Conservation (phyloP, 306 rosid species). For the Luffa aegyptiaca region DNA sequence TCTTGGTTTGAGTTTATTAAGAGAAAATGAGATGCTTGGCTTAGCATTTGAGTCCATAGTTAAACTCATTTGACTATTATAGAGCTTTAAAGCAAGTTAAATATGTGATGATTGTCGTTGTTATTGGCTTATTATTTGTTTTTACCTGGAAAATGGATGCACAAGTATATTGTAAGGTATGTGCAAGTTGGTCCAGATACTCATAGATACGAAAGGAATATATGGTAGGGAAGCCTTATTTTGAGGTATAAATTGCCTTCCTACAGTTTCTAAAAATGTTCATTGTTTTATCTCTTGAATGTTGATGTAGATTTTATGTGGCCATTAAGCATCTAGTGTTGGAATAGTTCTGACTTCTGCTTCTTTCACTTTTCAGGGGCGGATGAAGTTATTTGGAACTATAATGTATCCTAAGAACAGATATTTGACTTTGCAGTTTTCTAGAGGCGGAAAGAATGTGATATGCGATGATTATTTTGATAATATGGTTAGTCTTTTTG, state of each 20-base stretch:
- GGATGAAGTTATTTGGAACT: conserved; percentile 86
- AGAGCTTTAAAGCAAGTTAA: background rate
- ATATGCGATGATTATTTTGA: conserved; percentile 86
- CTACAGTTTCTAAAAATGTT: background rate
- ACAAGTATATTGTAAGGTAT: background rate
- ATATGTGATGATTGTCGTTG: background rate
- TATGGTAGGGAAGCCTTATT: background rate
- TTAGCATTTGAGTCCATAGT: background rate
- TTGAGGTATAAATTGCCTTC: background rate
- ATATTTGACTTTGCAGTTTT: conserved; percentile 79
- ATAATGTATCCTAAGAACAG: conserved; percentile 74
- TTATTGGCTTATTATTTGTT: background rate
- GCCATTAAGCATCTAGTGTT: background rate
- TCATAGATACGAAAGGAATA: background rate
- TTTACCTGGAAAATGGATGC: background rate
- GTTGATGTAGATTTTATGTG: background rate
- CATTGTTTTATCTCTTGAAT: background rate
- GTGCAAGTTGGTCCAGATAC: background rate
- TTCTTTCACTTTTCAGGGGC: conserved; percentile 44
- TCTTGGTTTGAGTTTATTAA: background rate
- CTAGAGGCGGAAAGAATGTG: conserved; percentile 77
- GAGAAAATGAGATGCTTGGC: background rate
- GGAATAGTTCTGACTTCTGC: background rate
- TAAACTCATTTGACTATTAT: background rate
- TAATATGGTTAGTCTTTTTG: conserved; percentile 56